Conservation (phyloP, 257 asterid species). For the Fraxinus excelsior region DNA sequence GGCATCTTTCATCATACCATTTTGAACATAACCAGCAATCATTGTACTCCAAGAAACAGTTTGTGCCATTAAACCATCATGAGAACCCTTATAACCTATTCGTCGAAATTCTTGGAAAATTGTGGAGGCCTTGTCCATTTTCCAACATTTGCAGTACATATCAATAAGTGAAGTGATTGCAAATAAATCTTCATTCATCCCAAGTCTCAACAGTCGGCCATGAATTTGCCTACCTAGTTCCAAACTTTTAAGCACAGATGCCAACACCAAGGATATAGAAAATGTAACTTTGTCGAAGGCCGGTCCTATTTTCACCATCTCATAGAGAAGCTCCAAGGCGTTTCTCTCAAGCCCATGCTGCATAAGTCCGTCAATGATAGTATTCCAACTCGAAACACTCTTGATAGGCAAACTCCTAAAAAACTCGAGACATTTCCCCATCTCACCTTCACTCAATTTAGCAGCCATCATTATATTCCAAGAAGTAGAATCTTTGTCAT, state of each 20-base stretch:
- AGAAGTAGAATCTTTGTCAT: slow-evolving; percentile 48
- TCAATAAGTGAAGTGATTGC: slow-evolving; percentile 58
- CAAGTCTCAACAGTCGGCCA: slow-evolving; percentile 49
- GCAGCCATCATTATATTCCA: slow-evolving; percentile 81
- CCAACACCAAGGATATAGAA: slow-evolving; percentile 59
- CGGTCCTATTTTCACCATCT: slow-evolving; percentile 50
- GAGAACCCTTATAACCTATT: slow-evolving; percentile 25
- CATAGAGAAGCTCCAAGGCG: slow-evolving; percentile 52
- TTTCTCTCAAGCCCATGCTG: slow-evolving; percentile 43
- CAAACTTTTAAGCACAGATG: slow-evolving; percentile 47
- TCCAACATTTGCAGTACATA: slow-evolving; percentile 75
- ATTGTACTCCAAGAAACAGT: slow-evolving; percentile 60
- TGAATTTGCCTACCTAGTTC: slow-evolving; percentile 74
- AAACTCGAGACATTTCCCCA: slow-evolving; percentile 41
- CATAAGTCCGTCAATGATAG: slow-evolving; percentile 62
- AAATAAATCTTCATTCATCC: slow-evolving; percentile 47
- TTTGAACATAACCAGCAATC: slow-evolving; percentile 62
- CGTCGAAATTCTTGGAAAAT: slow-evolving; percentile 42
- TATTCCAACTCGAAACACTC: slow-evolving; percentile 77
- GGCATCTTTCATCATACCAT: slow-evolving; percentile 59
- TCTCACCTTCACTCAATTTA: slow-evolving; percentile 44
- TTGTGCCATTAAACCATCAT: slow-evolving; percentile 39
- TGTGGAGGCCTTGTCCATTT: slow-evolving; percentile 56
- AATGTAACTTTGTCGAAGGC: slow-evolving; percentile 51
- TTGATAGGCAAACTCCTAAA: slow-evolving; percentile 60